Evolutionary conservation across 2,329 filamentous ascomycete genomes (phyloP), one percentile per base, ranked within the genome.

Genomic region (Alternaria infectoria): DNA sequence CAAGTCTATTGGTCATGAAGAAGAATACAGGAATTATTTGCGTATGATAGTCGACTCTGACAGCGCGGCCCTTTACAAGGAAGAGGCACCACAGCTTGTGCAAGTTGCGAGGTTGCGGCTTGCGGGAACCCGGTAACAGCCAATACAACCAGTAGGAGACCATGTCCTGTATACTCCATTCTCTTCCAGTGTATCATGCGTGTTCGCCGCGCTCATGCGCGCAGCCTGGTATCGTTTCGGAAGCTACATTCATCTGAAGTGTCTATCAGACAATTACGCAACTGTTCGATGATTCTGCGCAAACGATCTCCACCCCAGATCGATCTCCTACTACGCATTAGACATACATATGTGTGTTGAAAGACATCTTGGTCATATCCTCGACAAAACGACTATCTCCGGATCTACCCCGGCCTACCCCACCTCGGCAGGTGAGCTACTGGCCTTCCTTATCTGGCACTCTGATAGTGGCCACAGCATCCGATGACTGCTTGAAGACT

Each of bases 81-180:
- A 78, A 54, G 67, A 76, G 59, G 77, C 74, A 69, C 69, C 74
- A 15, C 62, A 66, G 11, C 54, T 75, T 2, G 71, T 74, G 4
- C 63, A 67, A 47, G 30, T 73, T 40, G 76, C 72, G 17, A 71
- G 62, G 45, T 68, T 56, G 57, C 68, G 65, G 23, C 69, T 77
- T 44, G 68, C 68, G 45, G 60, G 60, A 43, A 36, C 50, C 25
- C 54, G 21, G 36, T 63, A 56, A 26, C 12, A 28, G 32, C 26
- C 40, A 8, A 21, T 28, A 17, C 12, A 21, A 21, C 36, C 13
- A n/a, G 28, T 13, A 17, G 17, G 10, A 46, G 44, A 19, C 21
- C 6, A 19, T 45, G 30, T 13, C 10, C 12, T 51, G 23, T 17
- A 15, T 15, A 44, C 19, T 59, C 7, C 25, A 13, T 26, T 54